Percentiles rank a stretch among this genome's conserved stretches.
Conservation (phyloP, 345 rosid species). For the Geranium brycei region DNA sequence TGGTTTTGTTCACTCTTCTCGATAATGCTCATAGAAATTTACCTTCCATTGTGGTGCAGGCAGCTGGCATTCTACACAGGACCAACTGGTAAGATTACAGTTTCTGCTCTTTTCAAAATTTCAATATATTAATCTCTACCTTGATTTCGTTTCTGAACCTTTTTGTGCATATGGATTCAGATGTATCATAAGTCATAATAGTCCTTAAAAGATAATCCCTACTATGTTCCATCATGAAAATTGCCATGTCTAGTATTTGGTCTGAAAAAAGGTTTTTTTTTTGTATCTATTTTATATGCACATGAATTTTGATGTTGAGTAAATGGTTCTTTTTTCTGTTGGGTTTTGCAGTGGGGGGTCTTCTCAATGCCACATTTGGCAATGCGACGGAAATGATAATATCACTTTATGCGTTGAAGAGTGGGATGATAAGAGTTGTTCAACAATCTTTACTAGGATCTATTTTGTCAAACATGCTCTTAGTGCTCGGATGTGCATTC, state of each 20-base stretch:
- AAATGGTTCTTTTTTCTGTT: neutral
- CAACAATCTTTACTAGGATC: constrained; percentile 45
- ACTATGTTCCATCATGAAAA: neutral
- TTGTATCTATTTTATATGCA: neutral
- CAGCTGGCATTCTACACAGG: constrained; percentile 42
- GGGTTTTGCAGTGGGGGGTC: constrained; percentile 35
- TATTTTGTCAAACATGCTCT: constrained; percentile 42
- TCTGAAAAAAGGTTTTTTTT: neutral
- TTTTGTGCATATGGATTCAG: neutral
- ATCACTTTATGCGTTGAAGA: constrained; percentile 30
- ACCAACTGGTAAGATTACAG: constrained; percentile 20
- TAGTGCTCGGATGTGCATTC: constrained; percentile 46
- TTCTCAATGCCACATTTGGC: constrained; percentile 38
- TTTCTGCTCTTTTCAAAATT: neutral
- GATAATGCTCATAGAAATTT: neutral
- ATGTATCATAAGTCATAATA: neutral
- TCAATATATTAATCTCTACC: neutral
- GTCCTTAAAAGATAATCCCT: neutral
- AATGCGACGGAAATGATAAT: constrained; percentile 46
- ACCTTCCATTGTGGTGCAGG: constrained; percentile 21
- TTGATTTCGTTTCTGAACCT: neutral
- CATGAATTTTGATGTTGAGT: neutral
- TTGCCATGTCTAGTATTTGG: neutral
- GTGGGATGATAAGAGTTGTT: constrained; percentile 36
- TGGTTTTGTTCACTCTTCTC: neutral